Evolutionary conservation across 1,284 basidiomycete species (phyloP), one percentile per base, ranked within the genome.

Genomic region (Irpex sp.): DNA sequence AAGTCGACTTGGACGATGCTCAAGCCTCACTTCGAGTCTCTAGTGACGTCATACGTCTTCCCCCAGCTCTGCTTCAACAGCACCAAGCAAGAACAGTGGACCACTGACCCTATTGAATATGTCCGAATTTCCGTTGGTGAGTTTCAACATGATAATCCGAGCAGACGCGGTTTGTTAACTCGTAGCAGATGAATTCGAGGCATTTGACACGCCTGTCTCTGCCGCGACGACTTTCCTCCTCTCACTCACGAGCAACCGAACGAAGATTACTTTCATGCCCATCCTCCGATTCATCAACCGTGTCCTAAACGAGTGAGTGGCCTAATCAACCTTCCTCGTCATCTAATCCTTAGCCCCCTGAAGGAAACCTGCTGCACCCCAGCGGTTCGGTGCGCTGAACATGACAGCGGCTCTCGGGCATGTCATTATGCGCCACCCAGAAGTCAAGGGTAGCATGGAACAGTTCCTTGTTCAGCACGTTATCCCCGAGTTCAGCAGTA

Each of bases 1-100:
- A 94, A 93, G 71, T 84, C 90, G 15, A 95, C 92, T 3, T 95
- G 93, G 93, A 78, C 81, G 1, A 81, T 92, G 43, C 82, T 95
- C 70, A 94, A 94, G 73, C 92, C 93, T 19, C 93, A 93, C 68
- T 85, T 90, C 56, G 81, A 90, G 70, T 85, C 77, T 4, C 82
- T 95, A 4, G 83, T 94, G 15, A 85, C 88, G 11, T 83, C 80
- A 46, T 93, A 94, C 69, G 86, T 92, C 6, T 95, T 94, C 79
- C 92, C 93, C n/a, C 89, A 92, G 68, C 81, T 95, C 19, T 89
- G 86, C 39, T 93, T 94, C 77, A 90, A 85, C 19, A 76, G 85
- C 8, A 76, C 81, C 0, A 87, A 87, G 70, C 80, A 87, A 68
- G 81, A 86, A 57, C 78, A 89, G 13, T 95, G 93, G 90, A 82